phyloP scores from a whole-genome alignment of 148 eudicot species.

The Nyssa sinensis region DNA sequence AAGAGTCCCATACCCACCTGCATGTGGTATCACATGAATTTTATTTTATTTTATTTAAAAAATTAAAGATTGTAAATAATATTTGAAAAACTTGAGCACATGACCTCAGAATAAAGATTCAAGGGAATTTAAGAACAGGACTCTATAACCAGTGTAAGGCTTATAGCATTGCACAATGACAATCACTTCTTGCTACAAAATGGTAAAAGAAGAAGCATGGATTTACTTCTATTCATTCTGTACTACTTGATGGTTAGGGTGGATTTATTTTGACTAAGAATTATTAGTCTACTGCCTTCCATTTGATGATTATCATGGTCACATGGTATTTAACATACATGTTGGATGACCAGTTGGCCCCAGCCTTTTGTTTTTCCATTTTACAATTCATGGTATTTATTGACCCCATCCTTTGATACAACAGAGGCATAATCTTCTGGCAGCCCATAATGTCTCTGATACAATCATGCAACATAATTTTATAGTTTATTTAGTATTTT shows the following conservation, averaged over 20 bases:
- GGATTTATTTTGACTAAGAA: neutral
- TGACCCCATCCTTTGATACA: conserved; percentile 3
- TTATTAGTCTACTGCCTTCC: neutral
- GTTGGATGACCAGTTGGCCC: neutral
- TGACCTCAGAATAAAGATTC: too few relatives aligned
- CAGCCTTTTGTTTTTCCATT: neutral
- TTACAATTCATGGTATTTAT: neutral
- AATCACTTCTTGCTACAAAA: too few relatives aligned
- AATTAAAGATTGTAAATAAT: neutral
- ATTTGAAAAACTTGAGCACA: neutral
- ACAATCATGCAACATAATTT: neutral
- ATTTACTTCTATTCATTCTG: too few relatives aligned
- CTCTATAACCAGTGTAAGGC: too few relatives aligned
- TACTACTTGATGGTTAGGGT: neutral
- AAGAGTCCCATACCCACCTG: conserved; percentile 92
- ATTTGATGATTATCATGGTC: neutral
- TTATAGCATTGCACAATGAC: too few relatives aligned
- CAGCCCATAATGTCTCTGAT: neutral
- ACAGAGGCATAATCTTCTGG: conserved; percentile 6
- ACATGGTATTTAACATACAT: neutral
- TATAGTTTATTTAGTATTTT: neutral
- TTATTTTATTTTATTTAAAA: neutral
- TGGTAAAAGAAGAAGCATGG: too few relatives aligned
- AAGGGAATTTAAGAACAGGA: too few relatives aligned
- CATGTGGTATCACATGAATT: neutral